phyloP scores from a whole-genome alignment of 2,329 filamentous ascomycete genomes.

The Exophiala lecanii-corni region DNA sequence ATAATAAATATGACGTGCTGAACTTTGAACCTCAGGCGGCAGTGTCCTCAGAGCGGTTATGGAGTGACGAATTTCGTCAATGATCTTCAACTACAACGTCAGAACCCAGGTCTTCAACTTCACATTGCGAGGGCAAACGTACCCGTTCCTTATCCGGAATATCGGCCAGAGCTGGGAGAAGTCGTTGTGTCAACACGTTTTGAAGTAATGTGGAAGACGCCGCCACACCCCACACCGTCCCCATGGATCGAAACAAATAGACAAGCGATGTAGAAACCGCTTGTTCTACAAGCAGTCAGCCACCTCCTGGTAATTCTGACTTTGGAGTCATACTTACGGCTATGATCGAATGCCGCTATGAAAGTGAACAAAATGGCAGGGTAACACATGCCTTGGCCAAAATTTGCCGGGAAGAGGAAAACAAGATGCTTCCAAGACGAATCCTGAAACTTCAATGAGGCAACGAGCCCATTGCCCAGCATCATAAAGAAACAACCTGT shows the following conservation, averaged over 20 bases:
- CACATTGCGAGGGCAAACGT: slow-evolving; percentile 29
- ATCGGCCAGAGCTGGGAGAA: slow-evolving; percentile 51
- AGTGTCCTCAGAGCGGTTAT: slow-evolving; percentile 52
- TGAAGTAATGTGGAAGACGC: slow-evolving; percentile 60
- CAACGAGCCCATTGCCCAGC: slow-evolving; percentile 40
- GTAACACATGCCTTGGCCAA: slow-evolving; percentile 46
- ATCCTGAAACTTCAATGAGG: slow-evolving; percentile 39
- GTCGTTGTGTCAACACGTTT: slow-evolving; percentile 53
- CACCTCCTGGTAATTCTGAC: too few relatives aligned
- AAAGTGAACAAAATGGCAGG: slow-evolving; percentile 55
- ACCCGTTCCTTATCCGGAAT: slow-evolving; percentile 57
- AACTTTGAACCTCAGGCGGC: slow-evolving; percentile 53
- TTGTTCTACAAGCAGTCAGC: slow-evolving; percentile 45
- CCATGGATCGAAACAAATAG: slow-evolving; percentile 60
- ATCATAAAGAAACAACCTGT: slow-evolving; percentile 41
- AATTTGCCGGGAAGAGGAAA: slow-evolving; percentile 43
- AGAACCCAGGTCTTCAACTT: too few relatives aligned
- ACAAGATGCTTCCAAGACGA: slow-evolving; percentile 43
- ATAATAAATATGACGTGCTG: slow-evolving; percentile 57
- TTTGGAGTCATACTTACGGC: too few relatives aligned
- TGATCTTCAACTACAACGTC: slow-evolving; percentile 45
- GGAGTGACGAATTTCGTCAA: slow-evolving; percentile 59
- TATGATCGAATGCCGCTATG: slow-evolving; percentile 58
- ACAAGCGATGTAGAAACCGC: slow-evolving; percentile 59
- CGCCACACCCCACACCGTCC: slow-evolving; percentile 61